Evolutionary conservation across 2,329 filamentous ascomycete genomes (phyloP), one percentile per base, ranked within the genome.

Genomic region (Trichoderma sp.): DNA sequence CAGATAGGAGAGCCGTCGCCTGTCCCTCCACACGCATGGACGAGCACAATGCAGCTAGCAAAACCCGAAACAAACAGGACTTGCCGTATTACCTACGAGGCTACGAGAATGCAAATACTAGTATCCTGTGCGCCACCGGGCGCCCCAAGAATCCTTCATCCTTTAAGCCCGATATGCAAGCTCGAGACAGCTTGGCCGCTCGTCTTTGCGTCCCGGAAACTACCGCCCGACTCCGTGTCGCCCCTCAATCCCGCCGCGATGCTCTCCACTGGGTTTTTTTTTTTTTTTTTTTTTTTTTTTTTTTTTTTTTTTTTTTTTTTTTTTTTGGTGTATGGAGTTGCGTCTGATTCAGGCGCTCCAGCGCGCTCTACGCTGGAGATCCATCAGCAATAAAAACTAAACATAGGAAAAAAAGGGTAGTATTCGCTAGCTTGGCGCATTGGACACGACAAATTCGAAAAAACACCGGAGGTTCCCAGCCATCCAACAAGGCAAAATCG

Each of bases 121-220:
- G n/a, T n/a, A 48, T 29, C 29, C 29, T 29, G 29, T 7, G 19
- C 12, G 5, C 56, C 35, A 17, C 34, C 19, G 34, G 29, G n/a
- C 35, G 22, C 45, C 60, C 19, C 42, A 4, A 29, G 12, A 39
- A 39, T 58, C 25, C 22, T n/a, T 7, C 34, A 10, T 19, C 34
- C 19, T 37, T 64, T 29, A 35, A 25, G 35, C 19, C 42, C 8
- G 2, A 50, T 39, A 58, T 13, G 15, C 25, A 45, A 54, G 27
- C 27, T 34, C 17, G 52, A 54, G 17, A 27, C n/a, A n/a, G 9
- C n/a, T 35, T 35, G n/a, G 60, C 57, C 39, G 25, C 25, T 52
- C 32, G n/a, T 64, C 52, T 53, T 53, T 53, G 27, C 25, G 29
- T 48, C 63, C 63, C 63, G 63, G 54, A 57, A 48, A 48, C 63